These are phyloP conservation scores for Phyllosticta capitalensis DNA, from an alignment of 2,329 filamentous ascomycete genomes.

Conservation along the genomic window DNA sequence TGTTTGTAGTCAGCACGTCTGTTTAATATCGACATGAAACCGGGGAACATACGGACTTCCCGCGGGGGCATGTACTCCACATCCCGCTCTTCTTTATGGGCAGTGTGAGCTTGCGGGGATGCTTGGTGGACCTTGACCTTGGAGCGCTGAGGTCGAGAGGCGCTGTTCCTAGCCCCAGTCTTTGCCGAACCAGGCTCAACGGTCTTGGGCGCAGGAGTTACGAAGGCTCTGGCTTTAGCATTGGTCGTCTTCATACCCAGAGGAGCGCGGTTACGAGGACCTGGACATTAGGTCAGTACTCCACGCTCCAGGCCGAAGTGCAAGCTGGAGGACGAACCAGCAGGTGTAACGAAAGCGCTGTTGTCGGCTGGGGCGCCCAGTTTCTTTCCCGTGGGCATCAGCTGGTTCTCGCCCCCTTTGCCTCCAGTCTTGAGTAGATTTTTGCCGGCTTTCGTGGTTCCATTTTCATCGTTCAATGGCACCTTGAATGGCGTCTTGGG, in stretches of 20 bases:
- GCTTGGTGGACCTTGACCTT: conserved; percentile 55
- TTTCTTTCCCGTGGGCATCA: conserved; percentile 42
- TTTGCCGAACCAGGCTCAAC: conserved; percentile 39
- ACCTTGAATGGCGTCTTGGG: conserved; percentile 77
- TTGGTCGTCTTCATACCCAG: conserved; percentile 95
- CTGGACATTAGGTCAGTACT: conserved; percentile 27
- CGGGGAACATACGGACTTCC: conserved; percentile 27
- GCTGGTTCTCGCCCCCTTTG: conserved; percentile 48
- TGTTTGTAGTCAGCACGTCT: conserved; percentile 1
- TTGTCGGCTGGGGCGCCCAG: conserved; percentile 41
- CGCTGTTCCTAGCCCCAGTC: conserved; percentile 50
- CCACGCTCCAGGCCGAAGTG: not conserved
- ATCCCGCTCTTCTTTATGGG: conserved; percentile 56
- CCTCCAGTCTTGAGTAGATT: conserved; percentile 46
- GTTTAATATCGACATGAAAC: not conserved
- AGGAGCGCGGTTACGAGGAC: conserved; percentile 63
- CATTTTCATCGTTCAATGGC: conserved; percentile 78
- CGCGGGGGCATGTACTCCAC: conserved; percentile 84
- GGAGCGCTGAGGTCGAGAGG: conserved; percentile 44
- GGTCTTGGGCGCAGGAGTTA: conserved; percentile 55
- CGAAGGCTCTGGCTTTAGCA: conserved; percentile 63
- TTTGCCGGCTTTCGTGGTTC: conserved; percentile 53
- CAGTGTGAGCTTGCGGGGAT: conserved; percentile 37
- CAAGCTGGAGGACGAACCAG: conserved; percentile 45
- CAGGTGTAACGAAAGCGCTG: conserved; percentile 66